phyloP scores from a whole-genome alignment of 2,329 filamentous ascomycete genomes.

The Conoideocrella luteorostrata region DNA sequence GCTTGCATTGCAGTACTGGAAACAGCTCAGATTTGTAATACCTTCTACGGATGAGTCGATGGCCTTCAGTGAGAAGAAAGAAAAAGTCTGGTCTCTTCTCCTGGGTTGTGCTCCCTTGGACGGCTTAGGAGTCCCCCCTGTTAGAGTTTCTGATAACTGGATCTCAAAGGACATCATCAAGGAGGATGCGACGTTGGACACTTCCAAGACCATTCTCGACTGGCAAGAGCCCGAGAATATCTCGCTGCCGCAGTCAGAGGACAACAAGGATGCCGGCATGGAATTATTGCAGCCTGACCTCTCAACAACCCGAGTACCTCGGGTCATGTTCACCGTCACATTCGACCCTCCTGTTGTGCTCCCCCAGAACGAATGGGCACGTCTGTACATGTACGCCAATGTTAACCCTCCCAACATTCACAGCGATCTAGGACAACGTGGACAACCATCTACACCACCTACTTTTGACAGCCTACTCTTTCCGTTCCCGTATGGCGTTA shows the following conservation, averaged over 20 bases:
- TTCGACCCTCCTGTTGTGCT: conserved; percentile 70
- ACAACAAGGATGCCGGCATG: conserved; percentile 44
- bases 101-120: conserved; percentile 55
- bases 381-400: conserved; percentile 54
- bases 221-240: conserved; percentile 69
- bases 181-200: conserved; percentile 34
- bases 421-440: conserved; percentile 24
- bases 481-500: conserved; percentile 40
- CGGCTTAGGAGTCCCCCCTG: conserved; percentile 45
- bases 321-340: conserved; percentile 67
- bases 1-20: conserved; percentile 73
- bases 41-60: conserved; percentile 29
- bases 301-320: conserved; percentile 51
- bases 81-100: conserved; percentile 59
- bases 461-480: conserved; percentile 56
- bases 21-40: conserved; percentile 47
- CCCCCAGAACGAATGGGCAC: conserved; percentile 56
- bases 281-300: conserved; percentile 43
- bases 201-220: conserved; percentile 47
- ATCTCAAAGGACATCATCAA: conserved; percentile 63
- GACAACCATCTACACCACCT: conserved; percentile 22
- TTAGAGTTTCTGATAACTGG: conserved; percentile 69
- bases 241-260: conserved; percentile 42
- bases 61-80: conserved; percentile 30
- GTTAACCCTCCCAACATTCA: conserved; percentile 32